phyloP scores from a whole-genome alignment of 257 asterid species.

The Ocimum tenuiflorum region DNA sequence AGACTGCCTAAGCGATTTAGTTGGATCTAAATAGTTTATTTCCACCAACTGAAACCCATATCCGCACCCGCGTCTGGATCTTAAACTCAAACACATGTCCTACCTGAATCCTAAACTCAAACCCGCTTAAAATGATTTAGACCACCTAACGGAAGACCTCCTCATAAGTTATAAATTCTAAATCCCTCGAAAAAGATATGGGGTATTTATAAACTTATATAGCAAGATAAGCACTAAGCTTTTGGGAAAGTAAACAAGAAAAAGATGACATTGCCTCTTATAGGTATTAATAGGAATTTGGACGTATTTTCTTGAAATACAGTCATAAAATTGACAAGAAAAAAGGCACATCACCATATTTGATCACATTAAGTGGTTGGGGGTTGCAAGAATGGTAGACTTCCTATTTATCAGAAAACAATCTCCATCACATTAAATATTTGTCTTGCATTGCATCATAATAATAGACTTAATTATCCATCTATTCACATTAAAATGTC shows the following conservation, averaged over 20 bases:
- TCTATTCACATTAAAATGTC: no score
- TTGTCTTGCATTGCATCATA: no score
- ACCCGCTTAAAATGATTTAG: no score
- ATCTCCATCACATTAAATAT: conserved; percentile 10
- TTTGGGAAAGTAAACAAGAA: neutral
- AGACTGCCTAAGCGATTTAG: no score
- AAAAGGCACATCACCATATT: neutral
- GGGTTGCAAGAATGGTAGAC: conserved; percentile 16
- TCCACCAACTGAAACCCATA: no score
- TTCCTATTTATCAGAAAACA: neutral
- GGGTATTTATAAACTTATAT: neutral
- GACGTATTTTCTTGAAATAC: neutral
- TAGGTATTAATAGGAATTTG: neutral
- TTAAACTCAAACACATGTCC: no score
- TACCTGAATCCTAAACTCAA: no score
- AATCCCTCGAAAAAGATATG: neutral
- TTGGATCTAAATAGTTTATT: no score
- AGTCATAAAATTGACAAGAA: conserved; percentile 9
- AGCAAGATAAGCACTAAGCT: neutral
- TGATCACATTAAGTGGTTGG: conserved; percentile 26
- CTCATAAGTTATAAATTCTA: no score
- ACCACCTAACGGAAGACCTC: no score
- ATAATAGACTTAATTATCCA: no score
- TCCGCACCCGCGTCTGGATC: no score
- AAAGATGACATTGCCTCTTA: neutral